Conservation (phyloP, 331 rosid genomes). For the Erythrophleum ivorense region DNA sequence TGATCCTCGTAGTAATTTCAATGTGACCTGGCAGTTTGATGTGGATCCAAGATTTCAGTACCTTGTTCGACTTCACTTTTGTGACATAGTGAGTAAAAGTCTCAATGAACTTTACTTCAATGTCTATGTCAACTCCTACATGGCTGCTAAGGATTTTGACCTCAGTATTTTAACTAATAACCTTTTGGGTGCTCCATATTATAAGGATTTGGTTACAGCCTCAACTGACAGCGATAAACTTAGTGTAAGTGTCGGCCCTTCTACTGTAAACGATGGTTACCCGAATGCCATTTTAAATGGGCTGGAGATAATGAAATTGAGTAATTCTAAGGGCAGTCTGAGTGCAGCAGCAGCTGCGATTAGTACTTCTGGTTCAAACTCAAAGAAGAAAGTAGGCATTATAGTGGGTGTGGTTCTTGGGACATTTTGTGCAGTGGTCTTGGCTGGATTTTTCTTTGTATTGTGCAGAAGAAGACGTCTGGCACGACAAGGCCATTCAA, state of each 20-base stretch:
- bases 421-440: constrained; percentile 40
- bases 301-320: constrained; percentile 87
- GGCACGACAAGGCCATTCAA: constrained; percentile 57
- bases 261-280: constrained; percentile 27
- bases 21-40: constrained; percentile 73
- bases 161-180: constrained; percentile 3
- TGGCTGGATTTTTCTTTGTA: constrained; percentile 49
- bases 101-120: constrained; percentile 71
- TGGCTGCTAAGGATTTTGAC: constrained; percentile 58
- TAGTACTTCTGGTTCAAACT: constrained; percentile 38
- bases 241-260: constrained; percentile 71
- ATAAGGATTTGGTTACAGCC: constrained; percentile 52
- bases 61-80: constrained; percentile 80
- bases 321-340: constrained; percentile 69
- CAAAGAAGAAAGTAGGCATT: constrained; percentile 56
- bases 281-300: constrained; percentile 89
- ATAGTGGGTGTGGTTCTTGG: constrained; percentile 74
- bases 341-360: constrained; percentile 37
- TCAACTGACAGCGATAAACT: constrained; percentile 43
- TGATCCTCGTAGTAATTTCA: constrained; percentile 61
- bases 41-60: constrained; percentile 76
- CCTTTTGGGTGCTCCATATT: constrained; percentile 59
- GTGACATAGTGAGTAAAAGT: constrained; percentile 65
- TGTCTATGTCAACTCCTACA: constrained; percentile 59
- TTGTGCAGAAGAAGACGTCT: constrained; percentile 48